Evolutionary conservation across 345 rosid genomes (phyloP).

Genomic region (Ceriops tagal): DNA sequence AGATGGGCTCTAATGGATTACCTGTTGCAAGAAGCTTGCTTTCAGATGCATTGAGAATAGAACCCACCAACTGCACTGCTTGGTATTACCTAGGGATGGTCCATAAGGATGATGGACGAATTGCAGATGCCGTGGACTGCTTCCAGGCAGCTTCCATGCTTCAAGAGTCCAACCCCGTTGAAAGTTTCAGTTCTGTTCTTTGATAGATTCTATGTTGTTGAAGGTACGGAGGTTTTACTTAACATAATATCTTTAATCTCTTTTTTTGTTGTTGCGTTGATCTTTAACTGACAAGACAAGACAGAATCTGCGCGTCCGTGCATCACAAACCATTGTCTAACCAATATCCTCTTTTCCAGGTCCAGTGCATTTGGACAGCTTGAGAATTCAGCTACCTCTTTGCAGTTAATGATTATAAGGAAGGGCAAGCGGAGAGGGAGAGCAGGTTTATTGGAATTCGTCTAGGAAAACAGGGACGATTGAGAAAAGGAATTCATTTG

Average conservation of each 20-base stretch:
- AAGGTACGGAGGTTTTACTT: slow-evolving; percentile 16
- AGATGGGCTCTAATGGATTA: slow-evolving; percentile 47
- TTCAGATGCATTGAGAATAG: slow-evolving; percentile 82
- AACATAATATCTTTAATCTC: not conserved
- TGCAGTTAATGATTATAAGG: not conserved
- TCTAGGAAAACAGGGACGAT: not conserved
- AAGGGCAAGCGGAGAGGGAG: not conserved
- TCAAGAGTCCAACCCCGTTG: slow-evolving; percentile 85
- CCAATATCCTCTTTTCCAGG: not conserved
- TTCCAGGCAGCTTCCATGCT: slow-evolving; percentile 96
- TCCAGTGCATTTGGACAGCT: not conserved
- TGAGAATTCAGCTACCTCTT: not conserved
- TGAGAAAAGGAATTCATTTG: too few relatives aligned
- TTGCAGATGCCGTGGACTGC: slow-evolving; percentile 83
- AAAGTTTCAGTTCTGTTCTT: slow-evolving; percentile 66
- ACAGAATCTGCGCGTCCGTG: not conserved
- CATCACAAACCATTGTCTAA: not conserved
- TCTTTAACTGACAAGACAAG: slow-evolving; percentile 1
- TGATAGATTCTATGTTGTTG: slow-evolving; percentile 20
- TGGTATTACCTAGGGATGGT: slow-evolving; percentile 86
- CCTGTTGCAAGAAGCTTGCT: slow-evolving; percentile 87
- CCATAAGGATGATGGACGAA: slow-evolving; percentile 73
- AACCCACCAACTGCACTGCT: slow-evolving; percentile 80
- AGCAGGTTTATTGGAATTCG: not conserved
- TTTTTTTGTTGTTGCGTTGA: not conserved